Conservation (phyloP, 176 grass and related monocot genomes). For the Oryza nivara region DNA sequence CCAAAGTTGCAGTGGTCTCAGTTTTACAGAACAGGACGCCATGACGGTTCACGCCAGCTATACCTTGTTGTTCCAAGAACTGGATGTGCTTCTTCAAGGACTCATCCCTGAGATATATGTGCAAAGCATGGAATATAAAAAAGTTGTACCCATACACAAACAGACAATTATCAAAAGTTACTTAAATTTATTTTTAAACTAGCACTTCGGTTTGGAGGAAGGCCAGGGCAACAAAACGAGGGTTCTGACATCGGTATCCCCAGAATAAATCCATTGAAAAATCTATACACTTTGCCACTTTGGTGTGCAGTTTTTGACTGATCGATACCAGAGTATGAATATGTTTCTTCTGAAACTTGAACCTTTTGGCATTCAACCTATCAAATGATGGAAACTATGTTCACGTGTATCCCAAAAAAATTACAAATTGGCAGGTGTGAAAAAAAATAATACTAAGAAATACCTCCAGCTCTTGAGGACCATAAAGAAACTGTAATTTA, state of each 20-base stretch:
- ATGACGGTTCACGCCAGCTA: slow-evolving; percentile 67
- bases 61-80: slow-evolving; percentile 56
- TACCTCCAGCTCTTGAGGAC: neutral
- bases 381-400: neutral
- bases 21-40: slow-evolving; percentile 56
- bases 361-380: neutral
- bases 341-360: neutral
- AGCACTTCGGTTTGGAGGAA: neutral
- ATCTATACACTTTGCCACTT: neutral
- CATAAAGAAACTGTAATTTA: neutral
- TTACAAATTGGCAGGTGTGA: neutral
- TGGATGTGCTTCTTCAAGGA: slow-evolving; percentile 52
- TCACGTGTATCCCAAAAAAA: neutral
- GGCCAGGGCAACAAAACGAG: neutral
- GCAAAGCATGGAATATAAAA: neutral
- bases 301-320: neutral
- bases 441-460: neutral
- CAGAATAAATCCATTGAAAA: neutral
- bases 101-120: slow-evolving; percentile 42
- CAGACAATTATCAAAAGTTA: neutral
- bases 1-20: slow-evolving; percentile 44
- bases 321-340: neutral
- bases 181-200: neutral
- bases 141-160: neutral
- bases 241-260: neutral